These are phyloP conservation scores for Linum lewisii DNA, from an alignment of 345 rosid genomes.

Conservation along the genomic window DNA sequence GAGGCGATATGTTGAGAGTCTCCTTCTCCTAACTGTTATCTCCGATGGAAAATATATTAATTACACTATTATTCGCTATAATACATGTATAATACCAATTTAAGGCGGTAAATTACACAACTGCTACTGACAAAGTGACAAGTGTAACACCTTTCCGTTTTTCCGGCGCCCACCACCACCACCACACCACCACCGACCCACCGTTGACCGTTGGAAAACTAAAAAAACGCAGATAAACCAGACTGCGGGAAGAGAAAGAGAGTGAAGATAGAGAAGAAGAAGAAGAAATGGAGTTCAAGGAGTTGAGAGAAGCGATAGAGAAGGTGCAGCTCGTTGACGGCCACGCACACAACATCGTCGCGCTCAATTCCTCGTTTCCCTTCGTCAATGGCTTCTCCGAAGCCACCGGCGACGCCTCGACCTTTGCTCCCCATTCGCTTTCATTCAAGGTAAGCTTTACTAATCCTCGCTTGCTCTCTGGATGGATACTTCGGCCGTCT, in stretches of 20 bases:
- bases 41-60: too few species aligned
- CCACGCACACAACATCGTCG: constrained; percentile 75
- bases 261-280: background rate
- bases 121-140: too few species aligned
- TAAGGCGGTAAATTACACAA: too few species aligned
- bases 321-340: constrained; percentile 51
- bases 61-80: too few species aligned
- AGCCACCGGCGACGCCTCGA: constrained; percentile 65
- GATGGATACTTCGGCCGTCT: background rate
- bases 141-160: too few species aligned
- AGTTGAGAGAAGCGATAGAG: constrained; percentile 50
- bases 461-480: background rate
- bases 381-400: constrained; percentile 62
- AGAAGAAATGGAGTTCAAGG: constrained; percentile 40
- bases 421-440: constrained; percentile 56
- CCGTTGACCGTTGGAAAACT: too few species aligned
- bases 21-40: too few species aligned
- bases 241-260: background rate
- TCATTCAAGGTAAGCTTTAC: constrained; percentile 58
- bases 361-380: constrained; percentile 61
- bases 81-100: too few species aligned
- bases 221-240: too few species aligned
- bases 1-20: too few species aligned
- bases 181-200: too few species aligned
- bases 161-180: too few species aligned